phyloP scores from a whole-genome alignment of 2,329 filamentous ascomycete species.

The Cladosporium sp. region DNA sequence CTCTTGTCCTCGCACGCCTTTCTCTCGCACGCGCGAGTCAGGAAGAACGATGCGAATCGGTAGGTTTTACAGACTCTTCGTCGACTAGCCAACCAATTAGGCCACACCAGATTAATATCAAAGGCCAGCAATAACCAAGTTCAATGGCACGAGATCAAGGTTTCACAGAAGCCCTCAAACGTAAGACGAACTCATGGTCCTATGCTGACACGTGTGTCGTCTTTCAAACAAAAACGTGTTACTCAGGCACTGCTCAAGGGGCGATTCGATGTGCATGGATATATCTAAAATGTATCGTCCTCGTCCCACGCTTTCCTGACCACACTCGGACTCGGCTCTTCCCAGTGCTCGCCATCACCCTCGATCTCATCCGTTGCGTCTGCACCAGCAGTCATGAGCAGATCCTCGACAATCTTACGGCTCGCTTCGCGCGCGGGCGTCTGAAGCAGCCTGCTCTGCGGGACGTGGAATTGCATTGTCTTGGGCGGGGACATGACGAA shows the following conservation, averaged over 20 bases:
- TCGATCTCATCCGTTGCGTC: conserved; percentile 52
- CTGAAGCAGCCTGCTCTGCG: conserved; percentile 73
- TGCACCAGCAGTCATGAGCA: conserved; percentile 72
- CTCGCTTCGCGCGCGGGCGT: conserved; percentile 82
- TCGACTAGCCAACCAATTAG: too few relatives aligned
- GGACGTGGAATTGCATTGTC: conserved; percentile 82
- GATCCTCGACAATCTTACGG: conserved; percentile 76
- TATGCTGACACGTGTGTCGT: not conserved
- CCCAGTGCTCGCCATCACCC: conserved; percentile 35
- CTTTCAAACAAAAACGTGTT: not conserved
- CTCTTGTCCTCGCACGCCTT: too few relatives aligned
- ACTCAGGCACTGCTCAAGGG: not conserved
- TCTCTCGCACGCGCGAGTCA: too few relatives aligned
- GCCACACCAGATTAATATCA: too few relatives aligned
- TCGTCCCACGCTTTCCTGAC: conserved; percentile 45
- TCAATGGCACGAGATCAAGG: not conserved
- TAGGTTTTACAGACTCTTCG: too few relatives aligned
- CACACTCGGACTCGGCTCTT: conserved; percentile 51
- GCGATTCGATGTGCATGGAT: not conserved
- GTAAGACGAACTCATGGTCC: not conserved
- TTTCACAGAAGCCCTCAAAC: not conserved
- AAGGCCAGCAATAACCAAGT: too few relatives aligned
- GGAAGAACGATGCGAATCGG: too few relatives aligned
- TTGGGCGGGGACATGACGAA: conserved; percentile 75
- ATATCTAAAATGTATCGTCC: conserved; percentile 47